Base-by-base conservation (phyloP, 352 stramenopile genomes). In the Phytophthora citrophthora region DNA sequence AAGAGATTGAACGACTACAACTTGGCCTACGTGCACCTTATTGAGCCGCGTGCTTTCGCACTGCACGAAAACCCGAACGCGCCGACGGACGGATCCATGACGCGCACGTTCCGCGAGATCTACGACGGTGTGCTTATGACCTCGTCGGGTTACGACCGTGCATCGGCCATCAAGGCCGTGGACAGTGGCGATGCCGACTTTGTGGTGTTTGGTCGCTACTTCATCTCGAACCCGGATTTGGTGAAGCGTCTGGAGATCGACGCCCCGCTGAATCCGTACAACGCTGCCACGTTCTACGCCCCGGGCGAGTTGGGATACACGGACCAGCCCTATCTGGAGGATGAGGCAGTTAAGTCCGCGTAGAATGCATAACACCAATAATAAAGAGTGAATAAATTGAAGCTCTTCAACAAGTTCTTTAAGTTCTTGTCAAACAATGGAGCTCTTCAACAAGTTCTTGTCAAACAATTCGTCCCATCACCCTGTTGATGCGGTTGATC, bases 61-160 rank as follows among this genome's bases (percentile, higher is more conserved):
- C 24, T 76, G 49, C 58, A 71, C 44, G 57, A 74, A 47, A 77
- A 70, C 47, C 59, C 59, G 40, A 55, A 31, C 10, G 72, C 62
- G 1, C 69, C 78, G 16, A 64, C 66, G 26, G 67, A 76, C 36
- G 77, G 79, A 46, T 51, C 51, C 39, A 76, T 83, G 61, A 72
- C 68, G 31, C 76, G 69, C 49, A 67, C 66, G 16, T 86, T 84
- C 70, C 72, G 79, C 12, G 18, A 68, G 16, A 62, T 77, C 5
- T 88, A 88, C 79, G 46, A 77, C 15, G 80, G 80, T 27, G 63
- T 82, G n/a, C 56, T 86, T 20, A 69, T 88, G 39, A 67, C 75
- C 15, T 64, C 72, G 2, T 81, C 76, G n/a, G 76, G 76, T 6
- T 87, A 75, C 54, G 64, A 72, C 26, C 64, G 64, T 12, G 54